Evolutionary conservation across 1,139 yeast genomes (phyloP).

Genomic region (Nakaseomyces glabratus): DNA sequence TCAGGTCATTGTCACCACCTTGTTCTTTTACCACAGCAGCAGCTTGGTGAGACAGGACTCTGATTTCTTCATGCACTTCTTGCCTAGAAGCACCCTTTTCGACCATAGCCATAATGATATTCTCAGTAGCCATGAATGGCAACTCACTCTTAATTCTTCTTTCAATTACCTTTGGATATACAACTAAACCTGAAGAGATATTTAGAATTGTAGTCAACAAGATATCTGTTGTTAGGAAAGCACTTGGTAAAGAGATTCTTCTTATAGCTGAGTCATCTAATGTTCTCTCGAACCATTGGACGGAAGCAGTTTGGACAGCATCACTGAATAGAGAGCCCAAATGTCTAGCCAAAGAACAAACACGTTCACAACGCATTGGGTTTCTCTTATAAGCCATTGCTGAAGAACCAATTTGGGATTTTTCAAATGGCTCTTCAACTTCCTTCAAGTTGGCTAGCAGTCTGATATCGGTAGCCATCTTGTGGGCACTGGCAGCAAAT

Average conservation of each 20-base stretch:
- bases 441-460: constrained; percentile 94
- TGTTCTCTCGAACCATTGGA: constrained; percentile 99
- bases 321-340: constrained; percentile 85
- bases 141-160: constrained; percentile 90
- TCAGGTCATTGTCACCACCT: constrained; percentile 97
- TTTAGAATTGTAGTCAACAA: constrained; percentile 81
- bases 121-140: constrained; percentile 99
- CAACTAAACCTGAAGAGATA: constrained; percentile 91
- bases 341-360: constrained; percentile 93
- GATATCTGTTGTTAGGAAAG: constrained; percentile 92
- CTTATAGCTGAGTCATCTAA: constrained; percentile 97
- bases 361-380: constrained; percentile 99
- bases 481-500: constrained; percentile 93
- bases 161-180: constrained; percentile 96
- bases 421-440: constrained; percentile 96
- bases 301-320: constrained; percentile 93
- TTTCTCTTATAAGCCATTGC: constrained; percentile 99
- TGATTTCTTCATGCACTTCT: constrained; percentile 95
- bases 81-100: constrained; percentile 97
- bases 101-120: constrained; percentile 98
- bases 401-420: constrained; percentile 92
- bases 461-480: constrained; percentile 95
- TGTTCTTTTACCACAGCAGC: constrained; percentile 95
- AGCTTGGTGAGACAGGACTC: constrained; percentile 95
- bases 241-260: constrained; percentile 93